Conservation (phyloP, 176 grass and related monocot genomes). For the Puya raimondii region DNA sequence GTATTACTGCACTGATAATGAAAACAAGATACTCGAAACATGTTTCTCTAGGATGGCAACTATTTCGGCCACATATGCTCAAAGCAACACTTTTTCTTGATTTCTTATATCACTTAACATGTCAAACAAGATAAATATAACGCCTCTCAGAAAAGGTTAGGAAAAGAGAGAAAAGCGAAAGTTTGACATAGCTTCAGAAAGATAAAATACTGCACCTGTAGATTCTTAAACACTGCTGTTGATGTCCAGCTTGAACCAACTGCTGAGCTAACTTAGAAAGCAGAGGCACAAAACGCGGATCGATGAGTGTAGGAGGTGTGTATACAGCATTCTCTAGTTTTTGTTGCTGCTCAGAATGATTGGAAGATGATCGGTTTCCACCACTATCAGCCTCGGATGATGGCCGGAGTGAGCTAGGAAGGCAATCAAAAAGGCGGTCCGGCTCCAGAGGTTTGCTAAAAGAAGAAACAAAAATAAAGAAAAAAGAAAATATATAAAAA, state of each 20-base stretch:
- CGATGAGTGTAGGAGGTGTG: constrained; percentile 81
- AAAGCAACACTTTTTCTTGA: background rate
- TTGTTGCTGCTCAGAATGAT: constrained; percentile 33
- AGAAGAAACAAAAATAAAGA: constrained; percentile 7
- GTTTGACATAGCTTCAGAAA: background rate
- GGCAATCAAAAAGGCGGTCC: constrained; percentile 82
- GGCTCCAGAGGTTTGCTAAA: constrained; percentile 88
- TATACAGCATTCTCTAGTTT: constrained; percentile 49
- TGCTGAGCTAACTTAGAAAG: constrained; percentile 83
- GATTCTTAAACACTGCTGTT: constrained; percentile 73
- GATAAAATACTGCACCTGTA: constrained; percentile 50
- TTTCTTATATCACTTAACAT: background rate
- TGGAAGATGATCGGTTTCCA: constrained; percentile 29
- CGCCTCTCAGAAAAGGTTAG: background rate
- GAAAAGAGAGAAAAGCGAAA: constrained; percentile 5
- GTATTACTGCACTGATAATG: background rate
- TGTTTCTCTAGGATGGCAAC: background rate
- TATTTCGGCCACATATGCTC: background rate
- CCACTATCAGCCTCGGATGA: constrained; percentile 55
- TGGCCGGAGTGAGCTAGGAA: constrained; percentile 70
- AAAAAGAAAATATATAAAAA: background rate
- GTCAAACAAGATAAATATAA: too few species aligned
- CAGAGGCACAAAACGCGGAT: constrained; percentile 69
- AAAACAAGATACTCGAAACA: background rate
- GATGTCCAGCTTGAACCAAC: constrained; percentile 77